These are phyloP conservation scores for Kwoniella pini DNA, from an alignment of 768 basidiomycete genomes.

Conservation along the genomic window DNA sequence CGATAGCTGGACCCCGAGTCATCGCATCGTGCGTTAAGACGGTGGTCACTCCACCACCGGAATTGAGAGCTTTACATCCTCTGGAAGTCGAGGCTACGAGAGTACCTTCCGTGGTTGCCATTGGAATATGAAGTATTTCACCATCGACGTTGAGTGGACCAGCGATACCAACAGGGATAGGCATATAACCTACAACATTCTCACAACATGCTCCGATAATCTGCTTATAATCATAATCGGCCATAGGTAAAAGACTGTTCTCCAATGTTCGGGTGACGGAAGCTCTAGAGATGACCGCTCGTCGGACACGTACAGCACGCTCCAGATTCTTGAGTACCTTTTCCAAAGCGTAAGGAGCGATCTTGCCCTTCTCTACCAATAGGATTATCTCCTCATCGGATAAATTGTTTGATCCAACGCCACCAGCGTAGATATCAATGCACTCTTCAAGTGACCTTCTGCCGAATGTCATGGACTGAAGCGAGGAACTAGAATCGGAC, in stretches of 20 bases:
- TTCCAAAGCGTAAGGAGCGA: slow-evolving; percentile 91
- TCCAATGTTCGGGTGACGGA: slow-evolving; percentile 83
- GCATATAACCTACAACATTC: slow-evolving; percentile 97
- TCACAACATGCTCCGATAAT: slow-evolving; percentile 98
- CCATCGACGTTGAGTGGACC: slow-evolving; percentile 93
- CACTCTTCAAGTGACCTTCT: slow-evolving; percentile 71
- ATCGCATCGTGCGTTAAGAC: slow-evolving; percentile 90
- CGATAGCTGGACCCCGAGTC: slow-evolving; percentile 98
- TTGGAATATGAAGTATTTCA: slow-evolving; percentile 80
- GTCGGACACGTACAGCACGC: slow-evolving; percentile 79
- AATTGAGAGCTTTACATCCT: slow-evolving; percentile 96
- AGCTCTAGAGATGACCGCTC: slow-evolving; percentile 87
- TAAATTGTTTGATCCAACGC: slow-evolving; percentile 58
- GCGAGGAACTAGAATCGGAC: slow-evolving; percentile 19
- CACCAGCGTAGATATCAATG: slow-evolving; percentile 68
- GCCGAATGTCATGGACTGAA: slow-evolving; percentile 34
- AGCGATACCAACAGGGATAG: slow-evolving; percentile 91
- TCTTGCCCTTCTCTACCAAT: slow-evolving; percentile 85
- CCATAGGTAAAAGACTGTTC: slow-evolving; percentile 74
- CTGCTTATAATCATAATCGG: slow-evolving; percentile 86
- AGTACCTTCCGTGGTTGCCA: slow-evolving; percentile 99
- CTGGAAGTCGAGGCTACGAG: slow-evolving; percentile 96
- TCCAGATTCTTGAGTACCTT: slow-evolving; percentile 88
- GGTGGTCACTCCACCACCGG: slow-evolving; percentile 91
- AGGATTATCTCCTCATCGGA: slow-evolving; percentile 91